Evolutionary conservation across 768 basidiomycete species (phyloP).

Genomic region (Boletus pseudo-olivaceus): DNA sequence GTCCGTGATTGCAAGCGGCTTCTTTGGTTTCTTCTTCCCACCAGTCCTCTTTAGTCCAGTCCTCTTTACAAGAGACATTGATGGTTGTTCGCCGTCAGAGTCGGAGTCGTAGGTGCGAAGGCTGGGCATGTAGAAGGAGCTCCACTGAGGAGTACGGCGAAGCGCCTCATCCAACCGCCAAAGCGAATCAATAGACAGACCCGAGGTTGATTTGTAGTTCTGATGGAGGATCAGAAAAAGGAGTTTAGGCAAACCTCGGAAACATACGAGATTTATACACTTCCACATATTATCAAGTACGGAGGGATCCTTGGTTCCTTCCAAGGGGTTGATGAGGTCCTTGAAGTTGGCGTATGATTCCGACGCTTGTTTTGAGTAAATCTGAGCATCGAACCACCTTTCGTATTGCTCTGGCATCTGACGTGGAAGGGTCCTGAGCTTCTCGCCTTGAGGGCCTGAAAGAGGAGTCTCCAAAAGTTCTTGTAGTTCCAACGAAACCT

Average conservation of each 20-base stretch:
- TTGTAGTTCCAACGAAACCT: conserved; percentile 67
- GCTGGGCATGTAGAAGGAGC: conserved; percentile 35
- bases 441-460: conserved; percentile 50
- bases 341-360: conserved; percentile 48
- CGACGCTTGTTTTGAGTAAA: conserved; percentile 57
- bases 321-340: conserved; percentile 56
- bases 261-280: conserved; percentile 53
- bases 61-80: conserved; percentile 8
- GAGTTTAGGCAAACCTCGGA: neutral
- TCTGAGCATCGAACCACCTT: conserved; percentile 66
- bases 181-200: conserved; percentile 54
- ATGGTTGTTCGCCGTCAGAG: conserved; percentile 25
- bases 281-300: conserved; percentile 65
- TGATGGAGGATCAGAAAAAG: conserved; percentile 27
- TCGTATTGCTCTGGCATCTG: conserved; percentile 61
- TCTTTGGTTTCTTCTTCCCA: conserved; percentile 31
- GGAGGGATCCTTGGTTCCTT: conserved; percentile 45
- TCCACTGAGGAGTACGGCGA: conserved; percentile 58
- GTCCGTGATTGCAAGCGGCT: conserved; percentile 50
- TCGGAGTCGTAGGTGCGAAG: conserved; percentile 20
- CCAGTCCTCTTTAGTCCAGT: conserved; percentile 15
- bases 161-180: conserved; percentile 60
- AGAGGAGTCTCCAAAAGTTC: conserved; percentile 62
- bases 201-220: conserved; percentile 57
- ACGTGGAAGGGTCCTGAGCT: conserved; percentile 48